Conservation (phyloP, 306 rosid species). For the Glycine tomentella region DNA sequence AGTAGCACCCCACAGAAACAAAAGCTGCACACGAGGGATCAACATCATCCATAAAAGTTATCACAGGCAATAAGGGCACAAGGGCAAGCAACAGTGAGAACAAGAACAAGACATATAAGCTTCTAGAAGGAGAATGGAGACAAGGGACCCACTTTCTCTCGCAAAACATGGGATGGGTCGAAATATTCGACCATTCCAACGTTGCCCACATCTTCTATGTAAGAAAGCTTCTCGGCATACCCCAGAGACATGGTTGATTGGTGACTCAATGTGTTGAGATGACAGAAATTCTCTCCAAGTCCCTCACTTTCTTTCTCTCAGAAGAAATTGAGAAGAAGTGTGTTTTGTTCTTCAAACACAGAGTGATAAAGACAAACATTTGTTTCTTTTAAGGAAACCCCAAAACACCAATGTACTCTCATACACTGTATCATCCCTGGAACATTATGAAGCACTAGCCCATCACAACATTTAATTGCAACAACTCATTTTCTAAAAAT, state of each 20-base stretch:
- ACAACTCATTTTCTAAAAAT: no score
- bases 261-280: neutral
- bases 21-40: constrained; percentile 46
- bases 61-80: constrained; percentile 21
- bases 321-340: constrained; percentile 41
- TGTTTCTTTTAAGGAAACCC: constrained; percentile 57
- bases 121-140: constrained; percentile 39
- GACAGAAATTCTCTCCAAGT: constrained; percentile 42
- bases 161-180: constrained; percentile 77
- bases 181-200: constrained; percentile 94
- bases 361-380: constrained; percentile 7
- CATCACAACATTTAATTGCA: neutral
- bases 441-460: neutral
- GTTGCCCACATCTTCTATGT: constrained; percentile 92
- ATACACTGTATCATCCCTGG: neutral
- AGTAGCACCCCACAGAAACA: constrained; percentile 37
- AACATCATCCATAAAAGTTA: constrained; percentile 44
- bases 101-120: neutral
- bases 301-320: constrained; percentile 30
- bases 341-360: constrained; percentile 29
- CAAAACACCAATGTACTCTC: constrained; percentile 39
- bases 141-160: constrained; percentile 66
- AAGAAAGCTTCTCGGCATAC: constrained; percentile 97
- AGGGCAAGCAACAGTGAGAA: constrained; percentile 38
- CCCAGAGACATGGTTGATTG: constrained; percentile 85